phyloP scores from a whole-genome alignment of 441 rosid genomes.

The Mallotus repandus region DNA sequence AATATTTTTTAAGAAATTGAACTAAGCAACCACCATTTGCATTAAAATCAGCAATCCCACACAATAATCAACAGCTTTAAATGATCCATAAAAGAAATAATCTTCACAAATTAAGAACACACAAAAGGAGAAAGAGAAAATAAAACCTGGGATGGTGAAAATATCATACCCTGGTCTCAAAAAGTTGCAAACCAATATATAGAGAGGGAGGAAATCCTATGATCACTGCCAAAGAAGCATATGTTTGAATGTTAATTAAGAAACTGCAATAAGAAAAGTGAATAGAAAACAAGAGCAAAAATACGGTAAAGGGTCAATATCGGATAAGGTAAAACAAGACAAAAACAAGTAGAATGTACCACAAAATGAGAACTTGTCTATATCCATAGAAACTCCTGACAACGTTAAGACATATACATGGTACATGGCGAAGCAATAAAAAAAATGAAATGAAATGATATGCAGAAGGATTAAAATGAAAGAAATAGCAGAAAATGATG shows the following conservation, averaged over 20 bases:
- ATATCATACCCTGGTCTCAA: conserved; percentile 5
- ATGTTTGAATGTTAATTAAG: conserved; percentile 11
- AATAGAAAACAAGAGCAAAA: conserved; percentile 7
- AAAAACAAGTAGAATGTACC: conserved; percentile 12
- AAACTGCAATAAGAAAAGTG: conserved; percentile 17
- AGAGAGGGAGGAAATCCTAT: conserved; percentile 14
- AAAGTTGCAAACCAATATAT: background rate
- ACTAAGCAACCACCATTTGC: conserved; percentile 1
- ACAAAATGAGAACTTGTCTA: conserved; percentile 12
- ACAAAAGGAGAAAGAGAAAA: background rate
- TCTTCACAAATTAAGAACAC: background rate
- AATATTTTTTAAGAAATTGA: background rate
- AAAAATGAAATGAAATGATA: background rate
- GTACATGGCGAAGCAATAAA: background rate
- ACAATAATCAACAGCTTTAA: background rate
- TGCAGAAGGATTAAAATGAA: background rate
- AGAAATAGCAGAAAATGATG: background rate
- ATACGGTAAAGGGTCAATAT: conserved; percentile 24
- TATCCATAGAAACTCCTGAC: conserved; percentile 17
- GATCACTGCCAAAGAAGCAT: conserved; percentile 13
- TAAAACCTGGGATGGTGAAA: background rate
- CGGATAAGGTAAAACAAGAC: conserved; percentile 26
- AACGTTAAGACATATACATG: background rate
- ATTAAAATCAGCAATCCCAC: background rate
- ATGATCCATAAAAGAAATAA: background rate